Evolutionary conservation across 164 flowering plant genomes (phyloP).

Genomic region (Macadamia integrifolia): DNA sequence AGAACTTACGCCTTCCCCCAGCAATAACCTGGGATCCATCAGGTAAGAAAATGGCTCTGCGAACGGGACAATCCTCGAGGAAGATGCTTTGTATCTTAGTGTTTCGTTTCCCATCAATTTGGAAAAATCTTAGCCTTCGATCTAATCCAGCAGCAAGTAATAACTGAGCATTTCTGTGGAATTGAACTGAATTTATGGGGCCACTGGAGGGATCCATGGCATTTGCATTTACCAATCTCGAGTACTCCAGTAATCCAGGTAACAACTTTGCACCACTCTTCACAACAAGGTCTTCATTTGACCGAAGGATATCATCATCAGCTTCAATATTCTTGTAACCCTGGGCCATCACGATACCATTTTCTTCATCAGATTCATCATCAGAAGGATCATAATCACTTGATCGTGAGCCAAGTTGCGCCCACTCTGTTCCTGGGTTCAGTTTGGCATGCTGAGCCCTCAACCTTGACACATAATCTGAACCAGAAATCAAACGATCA

Average conservation of each 20-base stretch:
- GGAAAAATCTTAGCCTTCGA: too few relatives aligned
- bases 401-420: slow-evolving; percentile 31
- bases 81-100: too few relatives aligned
- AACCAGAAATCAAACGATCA: slow-evolving; percentile 67
- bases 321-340: slow-evolving; percentile 28
- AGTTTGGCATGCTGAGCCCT: slow-evolving; percentile 83
- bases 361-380: slow-evolving; percentile 23
- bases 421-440: slow-evolving; percentile 90
- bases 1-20: slow-evolving; percentile 89
- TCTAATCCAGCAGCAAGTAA: too few relatives aligned
- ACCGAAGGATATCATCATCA: slow-evolving; percentile 48
- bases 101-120: too few relatives aligned
- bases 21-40: slow-evolving; percentile 86
- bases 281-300: slow-evolving; percentile 67
- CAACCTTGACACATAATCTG: slow-evolving; percentile 19
- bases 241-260: slow-evolving; percentile 29
- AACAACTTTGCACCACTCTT: slow-evolving; percentile 51
- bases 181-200: too few relatives aligned
- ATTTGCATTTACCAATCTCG: slow-evolving; percentile 68
- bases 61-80: slow-evolving; percentile 60
- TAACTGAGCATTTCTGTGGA: too few relatives aligned
- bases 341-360: slow-evolving; percentile 24
- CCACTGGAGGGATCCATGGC: slow-evolving; percentile 35
- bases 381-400: too few relatives aligned
- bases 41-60: slow-evolving; percentile 68